Percentiles rank a stretch among this genome's conserved stretches.
Conservation (phyloP, 2,329 filamentous ascomycete species). For the Fusarium denticulatum region DNA sequence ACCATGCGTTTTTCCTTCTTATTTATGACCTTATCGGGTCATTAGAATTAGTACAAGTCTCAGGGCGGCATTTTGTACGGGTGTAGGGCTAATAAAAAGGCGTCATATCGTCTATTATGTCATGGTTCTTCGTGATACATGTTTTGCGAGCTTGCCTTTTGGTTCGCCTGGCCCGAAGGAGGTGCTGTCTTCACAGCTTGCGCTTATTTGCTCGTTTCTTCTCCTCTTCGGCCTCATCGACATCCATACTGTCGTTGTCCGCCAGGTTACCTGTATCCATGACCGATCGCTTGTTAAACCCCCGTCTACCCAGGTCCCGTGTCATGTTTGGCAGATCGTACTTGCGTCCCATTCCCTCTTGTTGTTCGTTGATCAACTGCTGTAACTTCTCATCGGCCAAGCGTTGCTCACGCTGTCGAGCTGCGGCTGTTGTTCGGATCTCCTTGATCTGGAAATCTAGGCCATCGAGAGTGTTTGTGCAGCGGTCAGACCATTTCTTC, state of each 20-base stretch:
- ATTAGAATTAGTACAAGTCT: constrained; percentile 6
- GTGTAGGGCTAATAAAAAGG: constrained; percentile 32
- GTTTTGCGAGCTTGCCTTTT: constrained; percentile 12
- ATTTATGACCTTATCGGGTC: constrained; percentile 21
- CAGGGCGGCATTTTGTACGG: constrained; percentile 31
- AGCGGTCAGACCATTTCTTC: constrained; percentile 80
- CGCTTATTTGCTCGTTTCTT: constrained; percentile 63
- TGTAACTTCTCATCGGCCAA: constrained; percentile 60
- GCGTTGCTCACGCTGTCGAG: constrained; percentile 61
- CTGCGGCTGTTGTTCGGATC: constrained; percentile 68
- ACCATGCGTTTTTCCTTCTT: constrained; percentile 28
- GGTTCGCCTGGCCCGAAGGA: background rate
- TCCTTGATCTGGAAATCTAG: constrained; percentile 79
- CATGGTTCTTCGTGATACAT: constrained; percentile 44
- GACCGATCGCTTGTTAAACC: constrained; percentile 49
- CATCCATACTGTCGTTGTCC: constrained; percentile 64
- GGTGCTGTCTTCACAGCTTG: constrained; percentile 56
- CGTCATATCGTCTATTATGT: constrained; percentile 44
- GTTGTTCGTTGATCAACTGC: constrained; percentile 58
- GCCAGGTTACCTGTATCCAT: constrained; percentile 56
- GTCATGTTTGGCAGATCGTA: constrained; percentile 33
- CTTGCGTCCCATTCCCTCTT: constrained; percentile 52
- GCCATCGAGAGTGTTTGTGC: constrained; percentile 75
- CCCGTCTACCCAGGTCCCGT: constrained; percentile 43
- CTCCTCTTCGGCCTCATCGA: constrained; percentile 63